Conservation (phyloP, 2,329 filamentous ascomycete species). For the Claviceps purpurea region DNA sequence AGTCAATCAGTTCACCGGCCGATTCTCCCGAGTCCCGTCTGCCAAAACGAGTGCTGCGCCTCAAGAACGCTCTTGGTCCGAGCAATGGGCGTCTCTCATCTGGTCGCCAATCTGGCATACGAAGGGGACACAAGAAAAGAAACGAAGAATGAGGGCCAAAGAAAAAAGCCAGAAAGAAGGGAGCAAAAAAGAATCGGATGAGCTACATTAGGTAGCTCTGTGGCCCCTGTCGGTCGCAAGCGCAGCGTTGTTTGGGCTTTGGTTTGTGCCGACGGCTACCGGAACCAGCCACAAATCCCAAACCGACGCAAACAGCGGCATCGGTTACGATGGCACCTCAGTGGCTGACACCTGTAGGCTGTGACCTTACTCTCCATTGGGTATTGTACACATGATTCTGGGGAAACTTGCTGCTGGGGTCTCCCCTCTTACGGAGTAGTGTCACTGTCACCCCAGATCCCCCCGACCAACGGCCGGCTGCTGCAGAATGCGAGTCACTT, state of each 20-base stretch:
- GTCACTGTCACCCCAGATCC: neutral
- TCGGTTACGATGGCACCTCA: conserved; percentile 7
- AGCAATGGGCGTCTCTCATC: conserved; percentile 4
- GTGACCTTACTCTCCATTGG: neutral
- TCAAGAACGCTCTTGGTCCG: neutral
- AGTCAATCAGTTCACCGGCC: neutral
- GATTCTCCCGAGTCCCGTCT: neutral
- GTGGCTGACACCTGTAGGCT: conserved; percentile 4
- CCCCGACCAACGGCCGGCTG: neutral
- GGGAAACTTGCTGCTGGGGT: too few species aligned
- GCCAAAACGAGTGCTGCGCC: conserved; percentile 1
- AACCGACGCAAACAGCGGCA: neutral
- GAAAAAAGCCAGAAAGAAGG: neutral
- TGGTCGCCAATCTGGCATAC: conserved; percentile 4
- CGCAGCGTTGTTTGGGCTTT: neutral
- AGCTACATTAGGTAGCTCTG: neutral
- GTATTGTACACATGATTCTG: neutral
- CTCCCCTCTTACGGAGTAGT: too few species aligned
- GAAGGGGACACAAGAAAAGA: neutral
- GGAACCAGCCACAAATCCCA: neutral
- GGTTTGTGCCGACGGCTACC: neutral
- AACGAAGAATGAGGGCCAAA: neutral
- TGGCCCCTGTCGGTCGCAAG: neutral
- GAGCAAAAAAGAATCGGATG: neutral
- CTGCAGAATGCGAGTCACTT: neutral